Evolutionary conservation across 257 asterid species (phyloP).

Genomic region (Ophiorrhiza pumila): DNA sequence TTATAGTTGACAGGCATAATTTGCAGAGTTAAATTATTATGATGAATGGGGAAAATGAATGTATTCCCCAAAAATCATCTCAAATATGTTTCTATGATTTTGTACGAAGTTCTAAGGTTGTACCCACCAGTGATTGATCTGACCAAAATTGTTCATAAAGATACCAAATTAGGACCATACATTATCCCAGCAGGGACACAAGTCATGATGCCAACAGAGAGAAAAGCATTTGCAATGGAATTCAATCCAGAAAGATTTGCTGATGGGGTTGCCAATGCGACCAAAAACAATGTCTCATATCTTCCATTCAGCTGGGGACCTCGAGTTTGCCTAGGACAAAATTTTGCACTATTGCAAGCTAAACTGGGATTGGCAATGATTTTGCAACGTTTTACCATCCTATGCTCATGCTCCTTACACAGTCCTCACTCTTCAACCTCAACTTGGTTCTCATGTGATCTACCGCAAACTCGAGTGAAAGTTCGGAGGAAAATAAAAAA

Average conservation of each 20-base stretch:
- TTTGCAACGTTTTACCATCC: too few relatives aligned
- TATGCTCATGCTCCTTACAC: conserved; percentile 2
- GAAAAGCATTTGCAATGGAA: background rate
- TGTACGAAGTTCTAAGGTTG: background rate
- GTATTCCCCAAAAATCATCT: too few relatives aligned
- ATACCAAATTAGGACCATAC: background rate
- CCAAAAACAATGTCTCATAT: conserved; percentile 6
- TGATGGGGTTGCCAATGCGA: conserved; percentile 22
- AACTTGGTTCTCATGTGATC: background rate
- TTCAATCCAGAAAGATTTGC: conserved; percentile 26
- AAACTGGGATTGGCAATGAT: too few relatives aligned
- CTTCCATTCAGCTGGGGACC: conserved; percentile 23
- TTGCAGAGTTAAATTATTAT: too few relatives aligned
- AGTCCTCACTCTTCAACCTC: background rate
- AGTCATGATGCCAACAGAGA: background rate
- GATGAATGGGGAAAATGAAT: too few relatives aligned
- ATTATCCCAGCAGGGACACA: background rate
- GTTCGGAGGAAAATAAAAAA: too few relatives aligned
- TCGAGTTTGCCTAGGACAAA: conserved; percentile 21
- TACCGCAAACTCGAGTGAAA: background rate
- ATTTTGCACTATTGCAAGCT: too few relatives aligned
- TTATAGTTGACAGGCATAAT: too few relatives aligned
- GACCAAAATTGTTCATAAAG: background rate
- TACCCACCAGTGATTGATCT: conserved; percentile 2
- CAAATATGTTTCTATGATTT: background rate